A percentile compares a stretch with the other conserved stretches of the same genome.
Evolutionary conservation across 2,329 filamentous ascomycete species (phyloP).

Genomic region (Curvularia verruculosa): DNA sequence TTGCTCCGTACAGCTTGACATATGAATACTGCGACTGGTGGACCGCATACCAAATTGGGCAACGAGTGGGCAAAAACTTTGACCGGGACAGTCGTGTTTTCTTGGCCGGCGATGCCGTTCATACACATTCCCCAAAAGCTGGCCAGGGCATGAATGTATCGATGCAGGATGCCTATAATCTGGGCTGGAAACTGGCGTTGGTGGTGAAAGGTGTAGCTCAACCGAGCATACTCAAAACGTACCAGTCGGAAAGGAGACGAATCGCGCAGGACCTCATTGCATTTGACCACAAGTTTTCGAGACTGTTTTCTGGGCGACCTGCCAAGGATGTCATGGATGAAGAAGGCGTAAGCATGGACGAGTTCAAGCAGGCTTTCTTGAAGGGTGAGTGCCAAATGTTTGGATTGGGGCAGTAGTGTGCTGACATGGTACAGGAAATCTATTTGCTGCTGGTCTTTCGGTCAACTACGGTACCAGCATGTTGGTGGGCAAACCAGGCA

Average conservation of each 20-base stretch:
- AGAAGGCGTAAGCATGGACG: slow-evolving; percentile 66
- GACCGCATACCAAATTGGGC: slow-evolving; percentile 71
- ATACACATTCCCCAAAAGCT: slow-evolving; percentile 65
- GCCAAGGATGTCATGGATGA: slow-evolving; percentile 66
- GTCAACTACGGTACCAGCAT: slow-evolving; percentile 65
- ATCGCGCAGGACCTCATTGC: slow-evolving; percentile 70
- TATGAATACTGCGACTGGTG: slow-evolving; percentile 72
- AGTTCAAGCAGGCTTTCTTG: slow-evolving; percentile 66
- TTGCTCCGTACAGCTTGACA: slow-evolving; percentile 69
- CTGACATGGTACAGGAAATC: slow-evolving; percentile 50
- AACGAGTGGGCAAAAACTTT: slow-evolving; percentile 66
- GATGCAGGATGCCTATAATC: slow-evolving; percentile 69
- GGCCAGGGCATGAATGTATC: slow-evolving; percentile 76
- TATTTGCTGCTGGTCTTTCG: slow-evolving; percentile 64
- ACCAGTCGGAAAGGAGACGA: slow-evolving; percentile 60
- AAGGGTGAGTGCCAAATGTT: slow-evolving; percentile 42
- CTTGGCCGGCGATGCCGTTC: slow-evolving; percentile 70
- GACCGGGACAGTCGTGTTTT: slow-evolving; percentile 66
- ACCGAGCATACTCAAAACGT: slow-evolving; percentile 57
- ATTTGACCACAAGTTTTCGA: slow-evolving; percentile 57
- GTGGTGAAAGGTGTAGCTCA: slow-evolving; percentile 54
- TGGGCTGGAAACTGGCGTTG: slow-evolving; percentile 63
- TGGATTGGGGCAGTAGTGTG: too few species aligned
- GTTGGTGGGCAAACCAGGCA: slow-evolving; percentile 61
- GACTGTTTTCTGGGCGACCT: slow-evolving; percentile 56